A percentile compares a stretch with the other conserved stretches of the same genome.
phyloP scores from a whole-genome alignment of 495 filamentous ascomycete species.

The Xylaria longipes region DNA sequence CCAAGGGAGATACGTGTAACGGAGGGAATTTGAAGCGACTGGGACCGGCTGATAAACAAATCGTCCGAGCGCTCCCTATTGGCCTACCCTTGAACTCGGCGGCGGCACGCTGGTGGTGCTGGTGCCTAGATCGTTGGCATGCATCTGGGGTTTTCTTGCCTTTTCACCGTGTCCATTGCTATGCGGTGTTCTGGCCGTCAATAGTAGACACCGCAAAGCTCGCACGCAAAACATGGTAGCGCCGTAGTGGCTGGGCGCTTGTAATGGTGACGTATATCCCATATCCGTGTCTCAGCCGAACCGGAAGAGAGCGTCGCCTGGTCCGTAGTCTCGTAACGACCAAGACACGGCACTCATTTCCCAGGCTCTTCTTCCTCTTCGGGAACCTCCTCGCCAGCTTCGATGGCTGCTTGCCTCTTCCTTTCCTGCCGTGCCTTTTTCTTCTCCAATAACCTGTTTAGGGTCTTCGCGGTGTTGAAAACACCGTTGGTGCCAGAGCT shows the following conservation, averaged over 20 bases:
- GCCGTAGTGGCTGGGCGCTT: background rate
- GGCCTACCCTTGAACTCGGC: background rate
- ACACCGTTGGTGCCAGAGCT: conserved; percentile 83
- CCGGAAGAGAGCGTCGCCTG: background rate
- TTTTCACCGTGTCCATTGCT: background rate
- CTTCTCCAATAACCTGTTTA: conserved; percentile 81
- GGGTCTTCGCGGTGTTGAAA: conserved; percentile 85
- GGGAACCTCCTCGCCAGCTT: conserved; percentile 71
- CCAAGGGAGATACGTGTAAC: background rate
- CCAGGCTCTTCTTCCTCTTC: conserved; percentile 37
- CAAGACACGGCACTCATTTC: background rate
- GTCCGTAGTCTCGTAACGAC: background rate
- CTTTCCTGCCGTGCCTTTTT: conserved; percentile 75
- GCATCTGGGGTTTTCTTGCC: background rate
- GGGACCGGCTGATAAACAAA: background rate
- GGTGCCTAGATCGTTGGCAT: background rate
- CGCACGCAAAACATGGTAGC: background rate
- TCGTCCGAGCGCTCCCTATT: background rate
- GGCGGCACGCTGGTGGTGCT: background rate
- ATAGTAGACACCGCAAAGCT: background rate
- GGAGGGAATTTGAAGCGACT: background rate
- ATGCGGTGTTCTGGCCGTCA: background rate
- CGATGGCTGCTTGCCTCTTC: conserved; percentile 72
- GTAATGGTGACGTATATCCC: background rate
- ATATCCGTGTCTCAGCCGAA: background rate